These are phyloP conservation scores for Moringa oleifera DNA, from an alignment of 345 rosid species.

Conservation along the genomic window DNA sequence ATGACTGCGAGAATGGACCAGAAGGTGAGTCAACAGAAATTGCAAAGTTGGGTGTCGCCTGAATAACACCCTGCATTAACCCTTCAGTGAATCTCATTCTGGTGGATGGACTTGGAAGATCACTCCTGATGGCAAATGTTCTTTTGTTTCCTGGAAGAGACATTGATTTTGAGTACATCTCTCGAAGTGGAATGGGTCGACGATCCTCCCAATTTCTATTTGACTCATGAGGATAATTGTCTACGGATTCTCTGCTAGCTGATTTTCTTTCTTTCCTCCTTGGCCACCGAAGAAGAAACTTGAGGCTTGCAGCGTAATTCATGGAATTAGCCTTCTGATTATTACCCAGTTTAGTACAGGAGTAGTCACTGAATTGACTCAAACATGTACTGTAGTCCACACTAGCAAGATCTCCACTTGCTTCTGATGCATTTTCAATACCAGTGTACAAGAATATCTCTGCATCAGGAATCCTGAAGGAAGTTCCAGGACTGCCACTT, in stretches of 20 bases:
- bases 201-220: slow-evolving; percentile 20
- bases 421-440: slow-evolving; percentile 26
- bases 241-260: slow-evolving; percentile 17
- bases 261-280: slow-evolving; percentile 40
- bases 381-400: slow-evolving; percentile 34
- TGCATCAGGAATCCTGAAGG: slow-evolving; percentile 75
- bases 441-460: slow-evolving; percentile 76
- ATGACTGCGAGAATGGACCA: slow-evolving; percentile 33
- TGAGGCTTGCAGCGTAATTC: slow-evolving; percentile 44
- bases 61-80: slow-evolving; percentile 71
- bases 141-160: slow-evolving; percentile 40
- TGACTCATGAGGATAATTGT: slow-evolving; percentile 22
- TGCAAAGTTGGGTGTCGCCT: slow-evolving; percentile 36
- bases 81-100: slow-evolving; percentile 57
- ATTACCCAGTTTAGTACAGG: slow-evolving; percentile 12
- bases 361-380: slow-evolving; percentile 40
- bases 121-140: slow-evolving; percentile 34
- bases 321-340: slow-evolving; percentile 27
- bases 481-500: slow-evolving; percentile 75
- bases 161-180: slow-evolving; percentile 43
- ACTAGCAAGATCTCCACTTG: slow-evolving; percentile 27
- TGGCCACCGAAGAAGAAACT: slow-evolving; percentile 61
- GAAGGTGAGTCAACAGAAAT: slow-evolving; percentile 30
- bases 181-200: slow-evolving; percentile 58
- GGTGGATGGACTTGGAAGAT: slow-evolving; percentile 71